phyloP scores from a whole-genome alignment of 176 grass and related monocot genomes.

The Areca catechu region DNA sequence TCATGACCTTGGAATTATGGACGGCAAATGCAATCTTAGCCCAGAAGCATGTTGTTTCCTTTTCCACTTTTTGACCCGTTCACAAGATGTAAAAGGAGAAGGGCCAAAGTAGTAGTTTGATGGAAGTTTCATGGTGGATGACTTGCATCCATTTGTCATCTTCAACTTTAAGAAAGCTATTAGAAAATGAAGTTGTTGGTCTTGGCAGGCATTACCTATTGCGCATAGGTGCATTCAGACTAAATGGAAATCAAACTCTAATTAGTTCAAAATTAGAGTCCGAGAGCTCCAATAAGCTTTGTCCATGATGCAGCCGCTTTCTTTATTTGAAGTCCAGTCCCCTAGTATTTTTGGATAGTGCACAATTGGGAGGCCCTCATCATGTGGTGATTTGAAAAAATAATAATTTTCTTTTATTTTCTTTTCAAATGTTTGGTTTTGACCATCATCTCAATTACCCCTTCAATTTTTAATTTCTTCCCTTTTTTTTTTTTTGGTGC shows the following conservation, averaged over 20 bases:
- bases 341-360: background rate
- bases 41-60: background rate
- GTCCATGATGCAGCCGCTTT: background rate
- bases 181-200: background rate
- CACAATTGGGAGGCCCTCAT: too few relatives aligned
- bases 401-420: too few relatives aligned
- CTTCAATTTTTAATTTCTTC: too few relatives aligned
- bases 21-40: too few relatives aligned
- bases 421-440: too few relatives aligned
- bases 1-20: too few relatives aligned
- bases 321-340: background rate
- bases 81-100: background rate
- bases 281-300: background rate
- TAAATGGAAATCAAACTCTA: background rate
- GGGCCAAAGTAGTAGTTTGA: background rate
- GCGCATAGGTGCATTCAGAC: too few relatives aligned
- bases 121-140: background rate
- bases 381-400: too few relatives aligned
- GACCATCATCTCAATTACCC: too few relatives aligned
- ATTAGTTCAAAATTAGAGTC: background rate
- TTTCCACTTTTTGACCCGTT: background rate
- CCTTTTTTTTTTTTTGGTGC: too few relatives aligned
- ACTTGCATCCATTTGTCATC: background rate
- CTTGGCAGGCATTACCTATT: background rate
- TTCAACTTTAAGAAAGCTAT: constrained; percentile 7